Base-by-base conservation (phyloP, 176 grass and related monocot species). In the Lolium perenne region DNA sequence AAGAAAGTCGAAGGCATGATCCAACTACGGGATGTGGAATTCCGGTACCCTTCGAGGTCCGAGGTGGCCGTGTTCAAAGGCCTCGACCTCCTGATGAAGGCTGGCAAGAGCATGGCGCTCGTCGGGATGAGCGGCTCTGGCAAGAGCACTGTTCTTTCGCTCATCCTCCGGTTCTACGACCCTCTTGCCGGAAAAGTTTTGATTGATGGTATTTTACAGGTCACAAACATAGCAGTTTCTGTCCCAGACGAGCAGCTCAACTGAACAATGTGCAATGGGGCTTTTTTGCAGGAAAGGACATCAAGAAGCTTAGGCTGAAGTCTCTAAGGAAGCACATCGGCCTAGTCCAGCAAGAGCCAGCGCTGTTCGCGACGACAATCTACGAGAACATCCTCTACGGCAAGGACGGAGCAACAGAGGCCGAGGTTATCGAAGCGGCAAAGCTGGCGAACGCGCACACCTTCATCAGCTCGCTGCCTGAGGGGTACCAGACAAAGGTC, bases 111-210 rank as follows among this genome's bases (percentile, higher is more conserved):
- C 92, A 95, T 98, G 97, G 97, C 97, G 13, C 77, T 98, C 57
- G 97, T 98, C 22, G 97, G 97, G 1, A 95, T 94, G 90, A 98
- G 97, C 57, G 97, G 97, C 56, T 98, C 97, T 0, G 97, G 96
- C 60, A 98, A 98, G 86, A 98, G 97, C 83, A 95, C 92, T 20
- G 92, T 95, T 26, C 81, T 98, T 3, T 89, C 91, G 0, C 87
- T 98, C 83, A 87, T 98, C 83, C 90, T 98, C 7, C 85, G 97
- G 16, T 98, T 98, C 83, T 98, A 98, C 46, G 97, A 98, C 23
- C 88, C 86, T 0, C 73, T 78, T n/a, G 88, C 92, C 61, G 97
- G 97, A 32, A 98, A 84, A 89, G 82, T 98, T 66, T 61, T 98
- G 81, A 82, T 98, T 26, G 97, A 98, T 65, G 97, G 96, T 98